phyloP scores from a whole-genome alignment of 2,329 filamentous ascomycete genomes.

The Xylaria sp. region DNA sequence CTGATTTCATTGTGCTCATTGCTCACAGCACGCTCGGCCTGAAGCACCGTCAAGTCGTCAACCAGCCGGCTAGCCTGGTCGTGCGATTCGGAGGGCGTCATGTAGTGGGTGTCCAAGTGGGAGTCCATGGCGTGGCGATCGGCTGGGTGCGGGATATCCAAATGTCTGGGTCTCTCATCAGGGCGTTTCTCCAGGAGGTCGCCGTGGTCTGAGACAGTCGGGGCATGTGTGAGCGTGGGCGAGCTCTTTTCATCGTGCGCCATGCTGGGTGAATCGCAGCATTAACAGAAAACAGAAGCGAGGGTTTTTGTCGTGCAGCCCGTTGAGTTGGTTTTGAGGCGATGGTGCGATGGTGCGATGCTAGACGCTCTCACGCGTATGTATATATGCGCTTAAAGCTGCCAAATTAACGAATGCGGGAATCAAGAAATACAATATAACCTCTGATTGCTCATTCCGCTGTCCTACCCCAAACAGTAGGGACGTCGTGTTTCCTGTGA shows the following conservation, averaged over 20 bases:
- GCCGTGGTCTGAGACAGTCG: slow-evolving; percentile 14
- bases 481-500: not conserved
- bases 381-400: not conserved
- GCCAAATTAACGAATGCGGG: slow-evolving; percentile 1
- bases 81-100: slow-evolving; percentile 44
- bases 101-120: slow-evolving; percentile 34
- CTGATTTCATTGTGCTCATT: slow-evolving; percentile 43
- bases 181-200: slow-evolving; percentile 33
- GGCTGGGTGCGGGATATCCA: slow-evolving; percentile 40
- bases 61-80: slow-evolving; percentile 47
- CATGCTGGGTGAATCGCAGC: slow-evolving; percentile 18
- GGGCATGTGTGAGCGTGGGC: slow-evolving; percentile 25
- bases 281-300: slow-evolving; percentile 18
- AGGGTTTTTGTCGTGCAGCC: not conserved
- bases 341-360: too few relatives aligned
- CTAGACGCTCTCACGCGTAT: not conserved
- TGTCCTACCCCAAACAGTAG: not conserved
- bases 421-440: not conserved
- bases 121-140: slow-evolving; percentile 34
- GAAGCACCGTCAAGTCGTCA: slow-evolving; percentile 49
- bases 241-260: slow-evolving; percentile 43
- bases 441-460: not conserved
- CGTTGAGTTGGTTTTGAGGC: not conserved
- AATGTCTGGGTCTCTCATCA: slow-evolving; percentile 36
- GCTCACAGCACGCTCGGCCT: slow-evolving; percentile 49